Percentiles rank a stretch among this genome's conserved stretches.
These are phyloP conservation scores for Vanderwaltozyma verrucispora DNA, from an alignment of 805 yeast genomes.

Conservation along the genomic window DNA sequence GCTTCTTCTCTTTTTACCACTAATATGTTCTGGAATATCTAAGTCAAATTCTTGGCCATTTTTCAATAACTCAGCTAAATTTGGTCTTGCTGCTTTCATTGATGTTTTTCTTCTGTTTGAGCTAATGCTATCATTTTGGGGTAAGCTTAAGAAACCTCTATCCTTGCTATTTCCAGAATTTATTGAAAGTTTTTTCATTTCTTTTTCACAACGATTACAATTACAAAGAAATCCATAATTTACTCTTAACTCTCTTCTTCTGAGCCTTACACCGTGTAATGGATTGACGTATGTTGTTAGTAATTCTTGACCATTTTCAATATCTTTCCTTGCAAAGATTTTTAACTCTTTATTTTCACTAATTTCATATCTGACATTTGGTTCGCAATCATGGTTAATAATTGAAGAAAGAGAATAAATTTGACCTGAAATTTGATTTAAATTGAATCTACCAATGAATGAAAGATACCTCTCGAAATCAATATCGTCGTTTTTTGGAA, in stretches of 20 bases:
- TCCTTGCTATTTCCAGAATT: neutral
- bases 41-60: conserved; percentile 39
- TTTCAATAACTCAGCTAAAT: conserved; percentile 39
- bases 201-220: conserved; percentile 56
- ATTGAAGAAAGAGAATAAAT: conserved; percentile 56
- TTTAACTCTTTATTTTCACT: conserved; percentile 43
- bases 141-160: neutral
- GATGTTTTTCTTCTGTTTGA: conserved; percentile 23
- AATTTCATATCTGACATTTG: conserved; percentile 48
- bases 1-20: conserved; percentile 34
- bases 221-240: conserved; percentile 74
- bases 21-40: conserved; percentile 31
- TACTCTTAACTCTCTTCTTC: conserved; percentile 55
- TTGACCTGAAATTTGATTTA: conserved; percentile 60
- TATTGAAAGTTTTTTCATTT: conserved; percentile 23
- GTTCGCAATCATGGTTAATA: conserved; percentile 67
- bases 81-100: conserved; percentile 27
- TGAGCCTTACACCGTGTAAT: conserved; percentile 44
- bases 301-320: conserved; percentile 57
- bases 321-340: conserved; percentile 47
- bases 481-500: conserved; percentile 29
- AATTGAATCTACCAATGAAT: conserved; percentile 62
- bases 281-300: conserved; percentile 64
- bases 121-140: neutral
- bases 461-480: conserved; percentile 45